Base-by-base conservation (phyloP, 352 stramenopile species). In the Phytopythium cucurbitacearum region DNA sequence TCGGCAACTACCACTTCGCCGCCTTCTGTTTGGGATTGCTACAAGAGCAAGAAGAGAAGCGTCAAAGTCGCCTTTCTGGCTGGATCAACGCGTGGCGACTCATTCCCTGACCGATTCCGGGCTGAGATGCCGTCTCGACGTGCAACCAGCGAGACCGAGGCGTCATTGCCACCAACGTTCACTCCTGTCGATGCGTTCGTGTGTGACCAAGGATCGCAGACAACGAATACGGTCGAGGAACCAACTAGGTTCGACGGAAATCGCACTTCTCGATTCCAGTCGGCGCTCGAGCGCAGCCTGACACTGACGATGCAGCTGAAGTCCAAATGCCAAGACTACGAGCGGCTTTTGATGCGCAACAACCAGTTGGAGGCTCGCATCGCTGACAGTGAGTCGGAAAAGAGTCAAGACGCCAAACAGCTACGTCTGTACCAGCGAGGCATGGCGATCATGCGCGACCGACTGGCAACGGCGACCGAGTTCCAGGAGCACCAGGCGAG, bases 251-350 rank as follows among this genome's bases (percentile, higher is more conserved):
- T 38, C 5, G 37, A 51, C 3, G 46, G 54, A 7, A 44, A 37
- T 6, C 57, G 52, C 7, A 28, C 49, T 10, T 34, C 36, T 3
- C 51, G 63, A 3, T 60, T 87, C 5, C 56, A 58, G 8, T 67
- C 64, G 4, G 71, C 63, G 3, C 32, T 85, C 11, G 57, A 74
- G 13, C 48, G 73, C 5, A 81, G 63, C 21, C 59, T 89, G 40
- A 21, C 40, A 4, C 51, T 71, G 34, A 60, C 59, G 0, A 70
- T 59, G n/a, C 56, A 76, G 56, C 62, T 85, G 12, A 74, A 66
- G 40, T 16, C 10, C 37, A 84, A 79, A 45, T 67, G 62, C 0
- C 59, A 81, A 34, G 66, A 79, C n/a, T 59, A 56, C n/a, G 77
- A 88, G 41, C 62, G 53, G 1, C 41, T 73, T 28, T 60, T 49